Base-by-base conservation (phyloP, 1,284 basidiomycete species). In the Phylloporus sp. region DNA sequence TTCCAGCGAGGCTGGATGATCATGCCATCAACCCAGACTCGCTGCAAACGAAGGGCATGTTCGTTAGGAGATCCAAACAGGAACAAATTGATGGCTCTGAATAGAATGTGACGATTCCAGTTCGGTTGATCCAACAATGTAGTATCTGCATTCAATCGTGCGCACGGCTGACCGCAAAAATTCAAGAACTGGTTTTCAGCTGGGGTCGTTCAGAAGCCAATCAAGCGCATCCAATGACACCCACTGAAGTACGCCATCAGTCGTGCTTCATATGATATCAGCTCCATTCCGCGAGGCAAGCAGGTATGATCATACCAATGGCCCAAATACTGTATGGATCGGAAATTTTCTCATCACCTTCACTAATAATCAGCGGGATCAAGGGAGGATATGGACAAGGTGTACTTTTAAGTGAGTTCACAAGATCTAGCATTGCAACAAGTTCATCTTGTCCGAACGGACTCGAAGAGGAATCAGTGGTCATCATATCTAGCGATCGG, bases 1-100 rank as follows among this genome's bases (percentile, higher is more conserved):
- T 70, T 69, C 71, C 72, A 74, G 1, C 64, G 67, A 17, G 71
- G 71, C 17, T 66, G 62, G 31, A 72, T 65, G 8, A 74, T 68
- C 3, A 52, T 74, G 20, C 62, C 61, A 12, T 72, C 69, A 1
- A 68, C 69, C 64, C 72, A 73, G 20, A 74, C 60, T 3, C 71
- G 57, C 28, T 61, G 61, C 42, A 71, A 44, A 24, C 69, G 61
- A 53, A 59, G 7, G 4, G 62, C 55, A 31, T 71, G 61, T 6
- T 68, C 70, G 1, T 60, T 63, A 4, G 58, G 58, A 6, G 65
- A 60, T 28, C 65, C 46, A 32, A 73, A 65, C 5, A 73, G 59
- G 22, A 73, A 58, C 1, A 42, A 0, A 24, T 68, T 68, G 15
- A 61, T n/a, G 26, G 28, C 22, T 34, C 32, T 56, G 51, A 67